These are phyloP conservation scores for Tuber borchii DNA, from an alignment of 495 filamentous ascomycete genomes.

Conservation along the genomic window DNA sequence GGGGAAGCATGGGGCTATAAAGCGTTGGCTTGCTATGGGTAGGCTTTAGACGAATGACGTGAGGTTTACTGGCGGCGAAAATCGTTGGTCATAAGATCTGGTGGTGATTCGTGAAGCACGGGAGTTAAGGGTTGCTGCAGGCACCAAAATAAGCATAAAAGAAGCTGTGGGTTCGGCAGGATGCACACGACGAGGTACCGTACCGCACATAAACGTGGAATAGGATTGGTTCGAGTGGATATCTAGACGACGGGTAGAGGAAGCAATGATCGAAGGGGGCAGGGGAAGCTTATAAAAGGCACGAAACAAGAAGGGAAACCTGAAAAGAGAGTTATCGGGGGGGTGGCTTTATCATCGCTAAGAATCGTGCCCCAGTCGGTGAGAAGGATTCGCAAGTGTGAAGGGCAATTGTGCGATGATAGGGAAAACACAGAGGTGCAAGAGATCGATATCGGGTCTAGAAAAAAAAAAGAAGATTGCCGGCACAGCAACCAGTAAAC, in stretches of 20 bases:
- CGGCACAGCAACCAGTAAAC: background rate
- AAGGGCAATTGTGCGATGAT: conserved; percentile 15
- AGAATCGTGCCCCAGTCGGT: background rate
- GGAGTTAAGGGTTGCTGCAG: conserved; percentile 36
- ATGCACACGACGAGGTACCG: background rate
- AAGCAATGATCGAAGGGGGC: conserved; percentile 17
- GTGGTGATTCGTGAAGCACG: conserved; percentile 29
- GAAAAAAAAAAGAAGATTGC: background rate
- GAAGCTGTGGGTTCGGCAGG: conserved; percentile 1
- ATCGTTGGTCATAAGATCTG: conserved; percentile 7
- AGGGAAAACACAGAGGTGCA: conserved; percentile 29
- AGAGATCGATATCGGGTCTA: conserved; percentile 14
- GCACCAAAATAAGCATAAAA: conserved; percentile 39
- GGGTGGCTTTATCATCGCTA: background rate
- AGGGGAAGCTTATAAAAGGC: conserved; percentile 5
- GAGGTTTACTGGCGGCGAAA: background rate
- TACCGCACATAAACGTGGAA: conserved; percentile 13
- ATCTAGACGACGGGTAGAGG: conserved; percentile 27
- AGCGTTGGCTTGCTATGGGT: background rate
- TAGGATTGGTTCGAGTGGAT: conserved; percentile 18
- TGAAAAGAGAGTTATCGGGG: background rate
- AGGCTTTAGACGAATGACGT: background rate
- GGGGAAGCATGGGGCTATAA: background rate
- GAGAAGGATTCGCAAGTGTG: background rate
- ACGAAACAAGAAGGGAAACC: background rate